phyloP scores from a whole-genome alignment of 1,284 basidiomycete genomes.

The Malassezia restricta region DNA sequence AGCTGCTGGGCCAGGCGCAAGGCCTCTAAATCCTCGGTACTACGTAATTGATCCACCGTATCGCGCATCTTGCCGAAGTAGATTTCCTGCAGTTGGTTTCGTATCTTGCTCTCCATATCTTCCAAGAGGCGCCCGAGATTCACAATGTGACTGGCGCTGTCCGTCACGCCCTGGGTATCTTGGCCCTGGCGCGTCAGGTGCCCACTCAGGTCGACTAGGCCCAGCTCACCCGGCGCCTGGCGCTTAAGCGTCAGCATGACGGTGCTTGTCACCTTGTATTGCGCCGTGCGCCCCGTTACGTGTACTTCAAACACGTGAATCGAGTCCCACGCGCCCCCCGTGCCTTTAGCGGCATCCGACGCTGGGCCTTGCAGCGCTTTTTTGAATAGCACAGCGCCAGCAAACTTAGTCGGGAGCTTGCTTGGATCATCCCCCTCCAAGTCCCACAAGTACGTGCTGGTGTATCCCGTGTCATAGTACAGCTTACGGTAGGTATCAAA shows the following conservation, averaged over 20 bases:
- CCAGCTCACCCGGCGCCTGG: conserved; percentile 52
- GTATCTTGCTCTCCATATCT: conserved; percentile 98
- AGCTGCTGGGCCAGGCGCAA: conserved; percentile 68
- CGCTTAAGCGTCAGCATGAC: conserved; percentile 88
- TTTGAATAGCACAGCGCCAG: conserved; percentile 89
- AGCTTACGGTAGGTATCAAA: conserved; percentile 96
- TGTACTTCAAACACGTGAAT: conserved; percentile 82
- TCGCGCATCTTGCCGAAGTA: conserved; percentile 98
- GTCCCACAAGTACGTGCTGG: conserved; percentile 98
- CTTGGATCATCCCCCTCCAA: conserved; percentile 58
- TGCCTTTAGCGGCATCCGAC: neutral
- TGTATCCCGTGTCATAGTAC: conserved; percentile 87
- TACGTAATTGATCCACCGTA: conserved; percentile 78
- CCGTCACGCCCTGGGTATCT: conserved; percentile 20
- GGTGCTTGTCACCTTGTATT: conserved; percentile 94
- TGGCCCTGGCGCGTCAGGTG: conserved; percentile 77
- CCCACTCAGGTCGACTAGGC: conserved; percentile 74
- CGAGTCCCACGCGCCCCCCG: conserved; percentile 78
- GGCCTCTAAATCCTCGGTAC: conserved; percentile 71
- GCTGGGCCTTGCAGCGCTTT: conserved; percentile 58
- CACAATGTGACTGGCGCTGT: conserved; percentile 60
- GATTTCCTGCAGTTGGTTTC: conserved; percentile 87
- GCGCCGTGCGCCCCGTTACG: conserved; percentile 54
- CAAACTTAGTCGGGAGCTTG: conserved; percentile 58
- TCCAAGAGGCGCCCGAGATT: conserved; percentile 92